Base-by-base conservation (phyloP, 176 grass and related monocot genomes). In the Metroxylon sagu region DNA sequence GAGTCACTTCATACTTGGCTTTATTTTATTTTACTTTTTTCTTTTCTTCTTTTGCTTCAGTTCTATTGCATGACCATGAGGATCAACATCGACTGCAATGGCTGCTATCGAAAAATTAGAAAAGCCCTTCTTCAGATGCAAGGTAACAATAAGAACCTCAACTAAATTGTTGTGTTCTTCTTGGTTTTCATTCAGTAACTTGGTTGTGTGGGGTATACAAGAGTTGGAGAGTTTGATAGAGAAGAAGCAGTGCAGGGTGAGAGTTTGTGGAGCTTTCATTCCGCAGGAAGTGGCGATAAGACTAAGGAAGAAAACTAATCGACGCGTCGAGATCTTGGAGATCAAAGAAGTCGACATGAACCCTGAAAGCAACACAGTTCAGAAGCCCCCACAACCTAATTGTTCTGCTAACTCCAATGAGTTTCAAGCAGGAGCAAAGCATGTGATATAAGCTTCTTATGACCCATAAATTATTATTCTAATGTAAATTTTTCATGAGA, bases 71-170 rank as follows among this genome's bases (percentile, higher is more conserved):
- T 97, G 87, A 91, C 62, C 15, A 54, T 97, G 30, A 81, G 84
- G 81, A 91, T 97, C 76, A 97, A 72, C 80, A 91, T 97, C 48
- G 93, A 91, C 73, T 97, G 92, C 78, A 91, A 97, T 48, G 93
- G 87, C 19, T 97, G 93, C 81, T 88, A 83, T 71, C 68, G 72
- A 27, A 97, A 82, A 69, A 97, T 91, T 66, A 82, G 78, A 55
- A 80, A 72, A 71, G 75, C 75, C 49, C 84, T 97, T 67, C 83
- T 68, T 62, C 81, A 97, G 65, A 97, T 91, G 78, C 87, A 83
- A 63, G 92, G 87, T 90, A 50, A 65, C n/a, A 60, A 14, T 43
- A 43, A 43, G 8, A 43, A 14, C 35, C 8, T 43, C 10, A 5
- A 2, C 12, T 43, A 14, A 12, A 14, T 43, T 43, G 35, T 43